Conservation (phyloP, 805 yeast species). For the Tetrapisispora taiwanensis region DNA sequence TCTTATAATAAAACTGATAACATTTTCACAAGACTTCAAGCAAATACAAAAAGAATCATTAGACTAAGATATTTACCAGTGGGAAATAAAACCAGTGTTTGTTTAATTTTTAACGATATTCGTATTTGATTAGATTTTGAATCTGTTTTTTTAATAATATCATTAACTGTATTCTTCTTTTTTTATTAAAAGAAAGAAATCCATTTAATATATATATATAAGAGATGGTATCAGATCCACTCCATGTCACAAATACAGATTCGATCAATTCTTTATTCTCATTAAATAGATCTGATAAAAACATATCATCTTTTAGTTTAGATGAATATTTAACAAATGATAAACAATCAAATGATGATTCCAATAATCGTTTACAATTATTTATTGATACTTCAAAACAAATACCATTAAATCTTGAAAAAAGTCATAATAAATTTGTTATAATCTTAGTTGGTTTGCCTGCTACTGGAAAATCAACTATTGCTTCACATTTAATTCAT, state of each 20-base stretch:
- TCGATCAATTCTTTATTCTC: conserved; percentile 24
- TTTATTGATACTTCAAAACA: background rate
- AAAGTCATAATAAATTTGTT: conserved; percentile 37
- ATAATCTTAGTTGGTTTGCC: conserved; percentile 69
- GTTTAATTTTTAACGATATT: too few relatives aligned
- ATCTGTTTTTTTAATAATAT: too few relatives aligned
- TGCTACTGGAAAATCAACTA: conserved; percentile 67
- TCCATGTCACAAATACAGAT: conserved; percentile 6
- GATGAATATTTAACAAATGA: background rate
- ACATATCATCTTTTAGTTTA: background rate
- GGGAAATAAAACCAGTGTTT: too few relatives aligned
- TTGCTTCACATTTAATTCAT: conserved; percentile 53
- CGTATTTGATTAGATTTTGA: too few relatives aligned
- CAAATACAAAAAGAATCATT: too few relatives aligned
- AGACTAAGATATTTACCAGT: too few relatives aligned
- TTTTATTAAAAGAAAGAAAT: too few relatives aligned
- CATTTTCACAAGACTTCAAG: too few relatives aligned
- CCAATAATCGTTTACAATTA: conserved; percentile 1
- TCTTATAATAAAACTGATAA: too few relatives aligned
- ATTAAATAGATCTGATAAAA: conserved; percentile 6
- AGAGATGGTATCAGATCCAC: background rate
- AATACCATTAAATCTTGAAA: too few relatives aligned
- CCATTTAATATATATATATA: too few relatives aligned
- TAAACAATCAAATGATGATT: background rate
- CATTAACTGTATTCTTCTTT: too few relatives aligned